Conservation (phyloP, 352 stramenopile species). For the Phytophthora kernoviae region DNA sequence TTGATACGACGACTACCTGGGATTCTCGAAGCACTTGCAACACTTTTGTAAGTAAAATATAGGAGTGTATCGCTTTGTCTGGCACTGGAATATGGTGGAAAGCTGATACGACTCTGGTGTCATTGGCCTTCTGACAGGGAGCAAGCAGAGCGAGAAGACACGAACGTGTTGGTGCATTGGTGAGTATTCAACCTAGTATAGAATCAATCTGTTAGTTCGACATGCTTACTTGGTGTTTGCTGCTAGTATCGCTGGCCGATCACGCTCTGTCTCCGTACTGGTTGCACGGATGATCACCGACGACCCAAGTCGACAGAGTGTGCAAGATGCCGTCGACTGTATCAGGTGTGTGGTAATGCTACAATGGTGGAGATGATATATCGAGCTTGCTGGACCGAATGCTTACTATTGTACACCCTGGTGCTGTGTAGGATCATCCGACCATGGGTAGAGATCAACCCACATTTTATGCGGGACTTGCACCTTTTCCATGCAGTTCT, state of each 20-base stretch:
- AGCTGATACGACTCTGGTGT: neutral
- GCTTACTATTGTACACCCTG: neutral
- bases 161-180: constrained; percentile 80
- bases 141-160: constrained; percentile 32
- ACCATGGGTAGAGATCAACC: constrained; percentile 77
- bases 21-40: constrained; percentile 41
- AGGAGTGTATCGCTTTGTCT: neutral
- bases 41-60: constrained; percentile 36
- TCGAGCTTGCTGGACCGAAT: neutral
- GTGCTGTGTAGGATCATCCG: constrained; percentile 45
- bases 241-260: constrained; percentile 67
- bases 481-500: constrained; percentile 41
- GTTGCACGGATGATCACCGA: constrained; percentile 55
- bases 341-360: constrained; percentile 40
- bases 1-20: constrained; percentile 50
- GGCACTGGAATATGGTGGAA: neutral
- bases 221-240: neutral
- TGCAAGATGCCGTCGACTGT: constrained; percentile 42
- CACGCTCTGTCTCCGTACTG: constrained; percentile 59
- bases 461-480: constrained; percentile 58
- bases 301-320: constrained; percentile 17
- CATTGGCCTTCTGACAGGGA: constrained; percentile 21
- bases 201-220: neutral
- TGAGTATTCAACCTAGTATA: constrained; percentile 11
- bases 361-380: neutral